Conservation (phyloP, 2,329 filamentous ascomycete genomes). For the Basipetospora sp. region DNA sequence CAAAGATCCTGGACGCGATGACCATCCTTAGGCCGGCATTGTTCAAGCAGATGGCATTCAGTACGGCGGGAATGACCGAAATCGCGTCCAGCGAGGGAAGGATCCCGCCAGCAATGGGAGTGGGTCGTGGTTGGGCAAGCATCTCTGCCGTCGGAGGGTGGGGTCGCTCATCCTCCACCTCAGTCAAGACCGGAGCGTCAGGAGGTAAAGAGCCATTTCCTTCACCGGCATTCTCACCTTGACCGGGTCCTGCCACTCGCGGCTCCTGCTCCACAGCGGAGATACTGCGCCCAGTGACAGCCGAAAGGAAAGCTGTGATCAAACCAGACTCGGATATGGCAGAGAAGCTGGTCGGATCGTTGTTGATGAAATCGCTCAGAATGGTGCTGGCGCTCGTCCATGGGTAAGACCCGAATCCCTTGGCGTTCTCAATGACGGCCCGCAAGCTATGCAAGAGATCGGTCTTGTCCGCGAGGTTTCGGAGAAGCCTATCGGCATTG, state of each 20-base stretch:
- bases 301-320: conserved; percentile 70
- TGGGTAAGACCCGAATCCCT: conserved; percentile 74
- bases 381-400: conserved; percentile 93
- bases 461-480: conserved; percentile 88
- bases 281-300: conserved; percentile 48
- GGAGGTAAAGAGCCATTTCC: conserved; percentile 16
- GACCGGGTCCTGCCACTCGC: conserved; percentile 10
- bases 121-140: conserved; percentile 29
- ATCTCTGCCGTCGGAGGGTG: conserved; percentile 39
- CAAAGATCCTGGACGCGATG: conserved; percentile 63
- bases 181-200: not conserved
- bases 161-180: conserved; percentile 24
- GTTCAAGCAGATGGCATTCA: conserved; percentile 89
- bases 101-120: conserved; percentile 52
- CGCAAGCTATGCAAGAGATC: conserved; percentile 67
- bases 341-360: conserved; percentile 92
- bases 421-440: conserved; percentile 65
- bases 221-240: conserved; percentile 13
- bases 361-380: conserved; percentile 91
- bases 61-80: conserved; percentile 67
- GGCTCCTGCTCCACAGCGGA: conserved; percentile 12
- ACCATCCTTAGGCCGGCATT: conserved; percentile 77
- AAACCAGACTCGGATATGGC: conserved; percentile 90
- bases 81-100: conserved; percentile 82
- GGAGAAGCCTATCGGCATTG: conserved; percentile 75